phyloP scores from a whole-genome alignment of 306 rosid species.

The Dryas octopetala region DNA sequence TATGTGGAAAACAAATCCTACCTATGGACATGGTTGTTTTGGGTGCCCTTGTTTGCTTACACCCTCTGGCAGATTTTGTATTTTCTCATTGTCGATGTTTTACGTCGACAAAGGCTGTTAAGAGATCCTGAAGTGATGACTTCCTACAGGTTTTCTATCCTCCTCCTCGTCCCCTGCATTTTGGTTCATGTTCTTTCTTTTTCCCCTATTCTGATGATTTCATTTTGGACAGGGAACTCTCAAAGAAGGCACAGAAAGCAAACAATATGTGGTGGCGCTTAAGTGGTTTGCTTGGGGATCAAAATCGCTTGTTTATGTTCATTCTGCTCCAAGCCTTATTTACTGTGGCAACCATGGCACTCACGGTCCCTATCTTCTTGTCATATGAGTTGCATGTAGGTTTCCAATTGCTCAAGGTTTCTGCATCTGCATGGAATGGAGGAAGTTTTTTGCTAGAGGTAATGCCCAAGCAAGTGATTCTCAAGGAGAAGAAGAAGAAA shows the following conservation, averaged over 20 bases:
- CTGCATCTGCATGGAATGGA: conserved; percentile 89
- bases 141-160: conserved; percentile 62
- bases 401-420: conserved; percentile 86
- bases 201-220: not conserved
- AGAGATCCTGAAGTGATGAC: conserved; percentile 97
- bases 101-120: conserved; percentile 77
- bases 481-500: conserved; percentile 80
- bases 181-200: not conserved
- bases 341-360: conserved; percentile 88
- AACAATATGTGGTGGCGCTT: conserved; percentile 89
- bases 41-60: conserved; percentile 78
- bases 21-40: conserved; percentile 81
- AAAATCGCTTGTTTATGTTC: conserved; percentile 81
- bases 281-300: conserved; percentile 92
- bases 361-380: conserved; percentile 85
- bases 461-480: conserved; percentile 92
- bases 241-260: conserved; percentile 90
- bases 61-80: conserved; percentile 83
- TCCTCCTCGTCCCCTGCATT: not conserved
- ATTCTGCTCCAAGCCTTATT: conserved; percentile 71
- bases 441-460: conserved; percentile 92
- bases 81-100: conserved; percentile 79
- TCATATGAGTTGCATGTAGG: conserved; percentile 62
- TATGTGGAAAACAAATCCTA: conserved; percentile 68
- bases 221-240: conserved; percentile 64